Conservation (phyloP, 768 basidiomycete species). For the Suillus lakei region DNA sequence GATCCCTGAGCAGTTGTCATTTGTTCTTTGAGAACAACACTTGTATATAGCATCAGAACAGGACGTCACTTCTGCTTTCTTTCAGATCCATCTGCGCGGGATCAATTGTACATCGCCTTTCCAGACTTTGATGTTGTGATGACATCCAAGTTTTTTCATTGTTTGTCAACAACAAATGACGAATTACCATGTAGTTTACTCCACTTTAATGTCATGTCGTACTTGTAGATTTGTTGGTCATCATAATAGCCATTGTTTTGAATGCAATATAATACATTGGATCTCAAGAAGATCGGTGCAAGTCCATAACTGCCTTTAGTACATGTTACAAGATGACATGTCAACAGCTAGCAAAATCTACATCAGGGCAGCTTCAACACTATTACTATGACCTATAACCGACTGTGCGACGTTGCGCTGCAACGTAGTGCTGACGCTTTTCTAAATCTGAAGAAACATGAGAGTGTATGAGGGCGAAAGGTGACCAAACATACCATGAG, state of each 20-base stretch:
- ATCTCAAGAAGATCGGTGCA: background rate
- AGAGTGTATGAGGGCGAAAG: background rate
- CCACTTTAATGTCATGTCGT: background rate
- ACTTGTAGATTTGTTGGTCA: background rate
- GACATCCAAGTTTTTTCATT: background rate
- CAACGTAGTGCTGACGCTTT: slow-evolving; percentile 56
- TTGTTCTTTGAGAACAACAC: background rate
- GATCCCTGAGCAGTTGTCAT: background rate
- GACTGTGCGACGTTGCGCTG: slow-evolving; percentile 23
- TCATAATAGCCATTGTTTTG: background rate
- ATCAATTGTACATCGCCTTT: background rate
- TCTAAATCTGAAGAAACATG: slow-evolving; percentile 55
- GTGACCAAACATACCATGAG: slow-evolving; percentile 57
- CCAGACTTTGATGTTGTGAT: background rate
- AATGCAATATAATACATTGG: background rate
- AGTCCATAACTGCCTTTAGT: background rate
- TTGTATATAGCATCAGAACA: background rate
- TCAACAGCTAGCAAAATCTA: background rate
- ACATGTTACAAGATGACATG: background rate
- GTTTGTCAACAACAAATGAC: background rate
- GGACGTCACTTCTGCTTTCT: background rate
- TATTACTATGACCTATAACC: background rate
- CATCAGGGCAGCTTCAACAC: background rate
- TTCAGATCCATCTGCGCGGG: background rate
- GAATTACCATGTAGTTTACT: background rate